Evolutionary conservation across 768 basidiomycete species (phyloP).

Genomic region (Termitomyces sp.): DNA sequence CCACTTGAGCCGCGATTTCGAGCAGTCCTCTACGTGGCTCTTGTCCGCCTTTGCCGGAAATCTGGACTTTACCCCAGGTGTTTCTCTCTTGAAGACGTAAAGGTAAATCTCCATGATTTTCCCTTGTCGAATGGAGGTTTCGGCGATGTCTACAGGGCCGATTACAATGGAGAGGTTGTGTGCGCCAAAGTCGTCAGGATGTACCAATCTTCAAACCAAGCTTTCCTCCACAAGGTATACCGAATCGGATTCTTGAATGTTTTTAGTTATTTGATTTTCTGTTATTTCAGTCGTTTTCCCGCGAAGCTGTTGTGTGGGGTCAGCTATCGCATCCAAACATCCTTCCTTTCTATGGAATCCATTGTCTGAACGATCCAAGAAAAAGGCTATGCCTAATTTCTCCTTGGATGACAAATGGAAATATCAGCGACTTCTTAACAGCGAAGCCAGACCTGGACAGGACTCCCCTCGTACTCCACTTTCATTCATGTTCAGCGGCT

Average conservation of each 20-base stretch:
- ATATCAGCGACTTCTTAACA: conserved; percentile 21
- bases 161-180: conserved; percentile 13
- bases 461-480: conserved; percentile 4
- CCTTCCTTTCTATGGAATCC: conserved; percentile 35
- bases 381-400: conserved; percentile 29
- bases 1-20: conserved; percentile 9
- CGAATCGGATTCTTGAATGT: background rate
- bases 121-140: conserved; percentile 19
- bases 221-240: conserved; percentile 18
- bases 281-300: conserved; percentile 17
- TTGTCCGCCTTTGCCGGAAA: conserved; percentile 19
- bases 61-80: conserved; percentile 24
- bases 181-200: conserved; percentile 23
- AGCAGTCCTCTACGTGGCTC: conserved; percentile 13
- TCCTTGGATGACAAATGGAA: conserved; percentile 35
- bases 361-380: conserved; percentile 19
- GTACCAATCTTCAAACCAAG: conserved; percentile 16
- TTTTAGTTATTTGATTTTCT: conserved; percentile 7
- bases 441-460: conserved; percentile 14
- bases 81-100: conserved; percentile 15
- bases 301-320: conserved; percentile 16
- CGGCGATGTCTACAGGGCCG: conserved; percentile 23
- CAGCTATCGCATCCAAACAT: conserved; percentile 19
- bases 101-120: background rate
- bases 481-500: background rate